phyloP scores from a whole-genome alignment of 768 basidiomycete species.

The Serendipita sp. region DNA sequence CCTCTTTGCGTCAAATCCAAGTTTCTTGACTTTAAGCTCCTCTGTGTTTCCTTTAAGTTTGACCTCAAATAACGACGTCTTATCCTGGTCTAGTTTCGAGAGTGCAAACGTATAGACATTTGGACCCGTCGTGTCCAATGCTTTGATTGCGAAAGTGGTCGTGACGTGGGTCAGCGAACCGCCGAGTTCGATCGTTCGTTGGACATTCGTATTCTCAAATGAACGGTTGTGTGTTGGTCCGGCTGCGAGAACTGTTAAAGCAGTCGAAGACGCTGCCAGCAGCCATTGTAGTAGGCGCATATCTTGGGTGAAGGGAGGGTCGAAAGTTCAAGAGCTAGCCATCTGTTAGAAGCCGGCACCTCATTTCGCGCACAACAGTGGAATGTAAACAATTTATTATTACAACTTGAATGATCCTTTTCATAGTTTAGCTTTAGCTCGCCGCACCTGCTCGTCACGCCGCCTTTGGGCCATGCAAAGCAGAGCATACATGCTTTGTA shows the following conservation, averaged over 20 bases:
- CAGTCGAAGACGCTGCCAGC: conserved; percentile 3
- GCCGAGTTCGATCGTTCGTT: conserved; percentile 77
- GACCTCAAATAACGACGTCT: conserved; percentile 64
- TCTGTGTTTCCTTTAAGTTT: conserved; percentile 56
- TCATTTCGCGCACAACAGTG: too few species aligned
- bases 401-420: not conserved
- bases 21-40: conserved; percentile 35
- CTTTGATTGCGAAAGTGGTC: conserved; percentile 73
- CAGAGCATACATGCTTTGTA: conserved; percentile 18
- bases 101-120: conserved; percentile 54
- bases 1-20: conserved; percentile 33
- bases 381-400: too few species aligned
- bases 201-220: conserved; percentile 81
- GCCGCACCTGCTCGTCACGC: conserved; percentile 10
- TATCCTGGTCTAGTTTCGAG: conserved; percentile 40
- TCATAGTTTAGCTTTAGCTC: conserved; percentile 8
- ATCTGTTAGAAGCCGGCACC: not conserved
- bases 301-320: not conserved
- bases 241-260: not conserved
- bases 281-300: not conserved
- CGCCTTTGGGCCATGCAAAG: conserved; percentile 14
- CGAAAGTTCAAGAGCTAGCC: not conserved
- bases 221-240: conserved; percentile 16
- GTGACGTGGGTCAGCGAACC: conserved; percentile 78
- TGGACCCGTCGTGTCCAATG: conserved; percentile 38